Percentiles rank a stretch among this genome's conserved stretches.
These are phyloP conservation scores for Didymella lethalis DNA, from an alignment of 2,329 filamentous ascomycete species.

Conservation along the genomic window DNA sequence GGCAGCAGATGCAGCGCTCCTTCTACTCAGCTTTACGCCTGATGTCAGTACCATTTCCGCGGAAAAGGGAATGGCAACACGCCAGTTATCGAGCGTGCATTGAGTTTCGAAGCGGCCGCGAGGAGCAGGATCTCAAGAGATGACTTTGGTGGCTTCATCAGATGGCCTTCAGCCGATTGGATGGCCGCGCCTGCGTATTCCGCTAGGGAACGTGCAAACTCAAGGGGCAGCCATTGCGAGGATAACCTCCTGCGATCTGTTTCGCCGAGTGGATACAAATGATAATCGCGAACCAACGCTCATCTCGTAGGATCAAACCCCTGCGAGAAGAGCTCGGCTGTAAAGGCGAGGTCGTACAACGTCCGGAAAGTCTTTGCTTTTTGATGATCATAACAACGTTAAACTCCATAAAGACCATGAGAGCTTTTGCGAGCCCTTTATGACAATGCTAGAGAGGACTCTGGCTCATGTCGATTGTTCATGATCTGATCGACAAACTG, in stretches of 20 bases:
- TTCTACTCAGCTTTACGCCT: not conserved
- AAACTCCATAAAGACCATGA: no score
- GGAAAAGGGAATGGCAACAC: not conserved
- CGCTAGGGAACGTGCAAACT: conserved; percentile 5
- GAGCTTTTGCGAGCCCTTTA: not conserved
- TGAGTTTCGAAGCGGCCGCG: conserved; percentile 5
- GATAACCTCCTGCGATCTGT: not conserved
- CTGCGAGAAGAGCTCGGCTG: not conserved
- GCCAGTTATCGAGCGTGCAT: not conserved
- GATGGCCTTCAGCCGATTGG: conserved; percentile 6
- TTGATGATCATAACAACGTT: not conserved
- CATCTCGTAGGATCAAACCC: conserved; percentile 17
- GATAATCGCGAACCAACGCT: conserved; percentile 13
- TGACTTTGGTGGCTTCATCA: not conserved
- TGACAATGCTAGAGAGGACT: not conserved
- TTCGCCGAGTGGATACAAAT: conserved; percentile 3
- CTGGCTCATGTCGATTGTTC: not conserved
- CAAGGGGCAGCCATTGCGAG: conserved; percentile 8
- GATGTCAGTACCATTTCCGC: not conserved
- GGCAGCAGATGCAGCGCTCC: not conserved
- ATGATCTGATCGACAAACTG: conserved; percentile 12
- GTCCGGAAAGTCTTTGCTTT: conserved; percentile 1
- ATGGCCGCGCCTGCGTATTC: not conserved
- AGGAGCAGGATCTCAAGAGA: conserved; percentile 2
- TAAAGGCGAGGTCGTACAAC: not conserved